Evolutionary conservation across 805 yeast genomes (phyloP).

Genomic region (Komagataella kurtzmanii): DNA sequence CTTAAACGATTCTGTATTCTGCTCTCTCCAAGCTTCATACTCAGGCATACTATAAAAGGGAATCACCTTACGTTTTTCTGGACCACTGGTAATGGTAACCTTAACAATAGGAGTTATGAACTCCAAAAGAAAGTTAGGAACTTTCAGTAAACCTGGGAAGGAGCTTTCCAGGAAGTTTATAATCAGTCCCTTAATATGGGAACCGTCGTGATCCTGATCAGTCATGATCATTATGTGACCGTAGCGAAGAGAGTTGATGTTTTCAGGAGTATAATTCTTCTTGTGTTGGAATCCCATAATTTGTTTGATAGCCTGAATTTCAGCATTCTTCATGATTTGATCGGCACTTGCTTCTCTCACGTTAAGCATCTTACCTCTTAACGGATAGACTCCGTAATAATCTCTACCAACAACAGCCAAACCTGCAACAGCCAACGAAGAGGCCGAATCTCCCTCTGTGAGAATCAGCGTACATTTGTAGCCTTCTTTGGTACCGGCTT

Average conservation of each 20-base stretch:
- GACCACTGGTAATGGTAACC: conserved; percentile 61
- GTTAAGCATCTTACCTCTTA: conserved; percentile 88
- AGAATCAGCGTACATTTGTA: conserved; percentile 82
- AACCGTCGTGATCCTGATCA: conserved; percentile 99
- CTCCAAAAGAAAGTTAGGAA: conserved; percentile 87
- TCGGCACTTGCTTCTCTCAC: conserved; percentile 97
- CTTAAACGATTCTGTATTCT: conserved; percentile 64
- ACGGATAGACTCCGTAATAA: conserved; percentile 87
- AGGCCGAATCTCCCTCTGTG: conserved; percentile 97
- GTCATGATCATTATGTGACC: conserved; percentile 99
- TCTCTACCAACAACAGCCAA: conserved; percentile 92
- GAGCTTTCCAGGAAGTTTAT: conserved; percentile 88
- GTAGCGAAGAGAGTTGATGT: conserved; percentile 65
- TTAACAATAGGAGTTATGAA: conserved; percentile 95
- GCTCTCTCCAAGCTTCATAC: conserved; percentile 89
- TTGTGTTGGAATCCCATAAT: conserved; percentile 94
- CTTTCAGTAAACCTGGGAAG: conserved; percentile 82
- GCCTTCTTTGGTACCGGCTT: conserved; percentile 90
- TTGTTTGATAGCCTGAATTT: conserved; percentile 89
- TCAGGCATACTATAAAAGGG: conserved; percentile 94
- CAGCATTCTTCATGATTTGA: conserved; percentile 84
- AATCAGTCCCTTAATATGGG: conserved; percentile 91
- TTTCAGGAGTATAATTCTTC: conserved; percentile 52
- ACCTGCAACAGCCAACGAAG: conserved; percentile 85
- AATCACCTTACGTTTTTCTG: conserved; percentile 34